Percentiles rank a stretch among this genome's conserved stretches.
phyloP scores from a whole-genome alignment of 225 moss, liverwort and hornwort species.

The Marchantia paleacea region DNA sequence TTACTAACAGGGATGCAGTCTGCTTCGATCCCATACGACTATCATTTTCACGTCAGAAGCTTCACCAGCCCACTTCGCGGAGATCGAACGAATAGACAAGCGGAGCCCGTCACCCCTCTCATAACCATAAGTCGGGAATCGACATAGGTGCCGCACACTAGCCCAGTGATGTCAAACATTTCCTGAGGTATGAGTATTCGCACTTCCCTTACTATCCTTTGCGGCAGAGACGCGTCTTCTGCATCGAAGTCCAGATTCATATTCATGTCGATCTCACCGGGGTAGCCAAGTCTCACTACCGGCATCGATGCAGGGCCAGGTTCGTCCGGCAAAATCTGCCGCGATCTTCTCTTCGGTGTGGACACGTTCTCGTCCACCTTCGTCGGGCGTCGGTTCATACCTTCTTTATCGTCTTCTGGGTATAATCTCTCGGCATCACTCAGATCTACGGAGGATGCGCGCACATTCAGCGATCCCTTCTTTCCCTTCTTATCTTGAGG shows the following conservation, averaged over 20 bases:
- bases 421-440: constrained; percentile 38
- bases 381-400: background rate
- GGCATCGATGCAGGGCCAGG: constrained; percentile 31
- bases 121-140: constrained; percentile 49
- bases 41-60: background rate
- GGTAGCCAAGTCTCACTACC: constrained; percentile 28
- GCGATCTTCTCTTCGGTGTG: constrained; percentile 20
- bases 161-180: constrained; percentile 40
- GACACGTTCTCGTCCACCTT: constrained; percentile 5
- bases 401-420: constrained; percentile 24
- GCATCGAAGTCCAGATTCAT: constrained; percentile 31
- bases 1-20: background rate
- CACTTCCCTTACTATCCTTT: constrained; percentile 31
- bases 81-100: constrained; percentile 46
- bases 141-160: constrained; percentile 47
- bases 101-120: constrained; percentile 43
- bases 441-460: constrained; percentile 24
- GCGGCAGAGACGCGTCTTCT: constrained; percentile 9
- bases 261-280: constrained; percentile 37
- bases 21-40: background rate
- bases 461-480: constrained; percentile 30
- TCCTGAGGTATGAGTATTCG: constrained; percentile 41
- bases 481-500: constrained; percentile 44
- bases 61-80: constrained; percentile 15
- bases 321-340: constrained; percentile 27